Evolutionary conservation across 2,329 filamentous ascomycete genomes (phyloP).

Genomic region (Alternaria incomplexa): DNA sequence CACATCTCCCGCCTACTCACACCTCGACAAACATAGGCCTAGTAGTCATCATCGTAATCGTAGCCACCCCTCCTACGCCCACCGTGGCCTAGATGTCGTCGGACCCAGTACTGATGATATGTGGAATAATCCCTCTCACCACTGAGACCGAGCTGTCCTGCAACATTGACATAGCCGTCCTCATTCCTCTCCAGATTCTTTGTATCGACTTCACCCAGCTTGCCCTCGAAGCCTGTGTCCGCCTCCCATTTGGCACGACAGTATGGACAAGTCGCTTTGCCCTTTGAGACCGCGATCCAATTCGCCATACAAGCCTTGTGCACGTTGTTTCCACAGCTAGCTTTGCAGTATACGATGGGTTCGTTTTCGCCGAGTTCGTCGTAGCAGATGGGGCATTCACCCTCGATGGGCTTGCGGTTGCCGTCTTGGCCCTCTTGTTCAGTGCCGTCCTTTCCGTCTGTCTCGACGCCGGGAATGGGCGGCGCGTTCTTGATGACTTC

Average conservation of each 20-base stretch:
- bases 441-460: constrained; percentile 37
- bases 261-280: constrained; percentile 64
- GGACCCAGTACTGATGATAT: constrained; percentile 36
- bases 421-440: constrained; percentile 40
- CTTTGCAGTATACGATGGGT: constrained; percentile 60
- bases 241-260: constrained; percentile 64
- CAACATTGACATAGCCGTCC: constrained; percentile 69
- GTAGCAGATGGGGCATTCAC: constrained; percentile 67
- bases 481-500: constrained; percentile 63
- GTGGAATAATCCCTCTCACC: constrained; percentile 48
- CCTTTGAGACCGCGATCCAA: constrained; percentile 51
- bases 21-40: background rate
- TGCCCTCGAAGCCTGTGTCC: constrained; percentile 47
- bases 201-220: constrained; percentile 53
- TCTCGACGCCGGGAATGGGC: constrained; percentile 52
- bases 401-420: constrained; percentile 65
- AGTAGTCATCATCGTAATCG: background rate
- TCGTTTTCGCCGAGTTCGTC: constrained; percentile 44
- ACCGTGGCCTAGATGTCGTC: constrained; percentile 13
- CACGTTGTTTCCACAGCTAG: constrained; percentile 68
- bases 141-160: constrained; percentile 65
- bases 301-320: constrained; percentile 63
- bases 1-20: background rate
- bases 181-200: constrained; percentile 50
- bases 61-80: constrained; percentile 1